A percentile compares a stretch with the other conserved stretches of the same genome.
These are phyloP conservation scores for Fusarium pseudocircinatum DNA, from an alignment of 2,329 filamentous ascomycete species.

Conservation along the genomic window DNA sequence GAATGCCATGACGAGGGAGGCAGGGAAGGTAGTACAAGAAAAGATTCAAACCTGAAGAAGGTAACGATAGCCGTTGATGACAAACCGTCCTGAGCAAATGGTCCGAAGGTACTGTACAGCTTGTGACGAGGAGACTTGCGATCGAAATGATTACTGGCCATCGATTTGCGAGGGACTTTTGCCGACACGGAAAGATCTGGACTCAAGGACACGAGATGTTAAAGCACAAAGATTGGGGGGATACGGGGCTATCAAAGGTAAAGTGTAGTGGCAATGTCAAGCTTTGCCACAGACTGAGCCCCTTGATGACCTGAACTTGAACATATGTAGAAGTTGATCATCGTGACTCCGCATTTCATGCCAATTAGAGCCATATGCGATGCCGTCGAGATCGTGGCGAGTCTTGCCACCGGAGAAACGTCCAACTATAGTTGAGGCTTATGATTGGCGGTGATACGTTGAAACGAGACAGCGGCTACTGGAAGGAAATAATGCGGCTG, in stretches of 20 bases:
- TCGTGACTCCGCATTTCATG: not conserved
- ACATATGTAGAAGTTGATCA: not conserved
- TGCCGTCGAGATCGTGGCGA: not conserved
- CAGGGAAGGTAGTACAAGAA: not conserved
- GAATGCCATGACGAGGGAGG: not conserved
- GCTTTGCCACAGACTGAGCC: not conserved
- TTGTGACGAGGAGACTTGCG: not conserved
- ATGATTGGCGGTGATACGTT: not conserved
- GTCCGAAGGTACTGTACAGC: not conserved
- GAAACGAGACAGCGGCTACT: not conserved
- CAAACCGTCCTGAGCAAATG: not conserved
- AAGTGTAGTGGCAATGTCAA: constrained; percentile 1
- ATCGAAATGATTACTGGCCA: not conserved
- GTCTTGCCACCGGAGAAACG: not conserved
- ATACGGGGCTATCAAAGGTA: not conserved
- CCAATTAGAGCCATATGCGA: not conserved
- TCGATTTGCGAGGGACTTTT: not conserved
- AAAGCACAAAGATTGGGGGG: not conserved
- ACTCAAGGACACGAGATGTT: not conserved
- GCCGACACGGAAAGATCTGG: not conserved
- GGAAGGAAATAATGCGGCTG: not conserved
- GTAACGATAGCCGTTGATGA: too few species aligned
- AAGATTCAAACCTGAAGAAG: not conserved
- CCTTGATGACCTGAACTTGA: too few species aligned
- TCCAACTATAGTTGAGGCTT: not conserved